These are phyloP conservation scores for Kluyveromyces sp. DNA, from an alignment of 1,139 yeast species.

Conservation along the genomic window DNA sequence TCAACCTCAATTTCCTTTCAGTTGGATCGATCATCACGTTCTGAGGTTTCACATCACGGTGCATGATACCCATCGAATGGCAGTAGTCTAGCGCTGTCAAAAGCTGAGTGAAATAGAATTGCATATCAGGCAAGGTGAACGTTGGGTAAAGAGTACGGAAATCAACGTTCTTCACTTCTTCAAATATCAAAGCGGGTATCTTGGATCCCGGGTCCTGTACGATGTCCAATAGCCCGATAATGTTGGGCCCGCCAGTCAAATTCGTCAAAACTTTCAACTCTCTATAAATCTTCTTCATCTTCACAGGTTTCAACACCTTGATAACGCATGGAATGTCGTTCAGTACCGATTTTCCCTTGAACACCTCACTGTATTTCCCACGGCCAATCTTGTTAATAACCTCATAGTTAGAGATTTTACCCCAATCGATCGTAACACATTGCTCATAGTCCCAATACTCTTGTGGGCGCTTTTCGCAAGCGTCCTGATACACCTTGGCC, in stretches of 20 bases:
- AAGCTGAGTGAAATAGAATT: slow-evolving; percentile 62
- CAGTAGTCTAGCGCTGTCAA: slow-evolving; percentile 67
- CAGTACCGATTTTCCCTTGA: slow-evolving; percentile 44
- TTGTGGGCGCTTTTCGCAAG: slow-evolving; percentile 52
- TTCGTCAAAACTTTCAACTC: slow-evolving; percentile 72
- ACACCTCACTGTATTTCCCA: slow-evolving; percentile 76
- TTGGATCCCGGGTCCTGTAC: slow-evolving; percentile 69
- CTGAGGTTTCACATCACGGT: slow-evolving; percentile 79
- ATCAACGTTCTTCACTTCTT: slow-evolving; percentile 63
- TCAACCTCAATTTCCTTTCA: slow-evolving; percentile 53
- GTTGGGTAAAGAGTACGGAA: slow-evolving; percentile 66
- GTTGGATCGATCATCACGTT: slow-evolving; percentile 77
- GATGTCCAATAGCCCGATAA: slow-evolving; percentile 60
- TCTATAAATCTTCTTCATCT: slow-evolving; percentile 69
- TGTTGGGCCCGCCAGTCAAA: slow-evolving; percentile 68
- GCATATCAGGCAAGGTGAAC: slow-evolving; percentile 55
- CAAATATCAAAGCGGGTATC: slow-evolving; percentile 71
- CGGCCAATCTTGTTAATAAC: slow-evolving; percentile 66
- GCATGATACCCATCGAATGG: slow-evolving; percentile 80
- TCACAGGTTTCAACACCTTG: slow-evolving; percentile 73
- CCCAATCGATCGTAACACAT: slow-evolving; percentile 59
- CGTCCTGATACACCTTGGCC: slow-evolving; percentile 62
- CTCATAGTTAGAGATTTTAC: slow-evolving; percentile 60
- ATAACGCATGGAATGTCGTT: slow-evolving; percentile 56
- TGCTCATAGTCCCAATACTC: slow-evolving; percentile 80